A percentile compares a stretch with the other conserved stretches of the same genome.
Evolutionary conservation across 331 rosid species (phyloP).

Genomic region (Ulmus americana): DNA sequence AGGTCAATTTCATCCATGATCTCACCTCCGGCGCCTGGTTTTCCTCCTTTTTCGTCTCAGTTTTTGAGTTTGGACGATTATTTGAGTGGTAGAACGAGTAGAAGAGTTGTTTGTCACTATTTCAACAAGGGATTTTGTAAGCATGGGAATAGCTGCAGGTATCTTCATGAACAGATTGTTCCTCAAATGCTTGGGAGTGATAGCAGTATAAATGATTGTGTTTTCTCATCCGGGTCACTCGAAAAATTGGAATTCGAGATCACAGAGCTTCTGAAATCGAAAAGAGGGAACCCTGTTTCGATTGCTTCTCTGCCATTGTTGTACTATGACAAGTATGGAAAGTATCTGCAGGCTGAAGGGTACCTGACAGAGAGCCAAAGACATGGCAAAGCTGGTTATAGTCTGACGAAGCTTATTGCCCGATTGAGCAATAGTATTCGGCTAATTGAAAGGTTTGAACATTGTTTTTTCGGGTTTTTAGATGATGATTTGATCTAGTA

Average conservation of each 20-base stretch:
- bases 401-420: constrained; percentile 76
- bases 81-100: constrained; percentile 29
- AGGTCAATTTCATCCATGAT: constrained; percentile 29
- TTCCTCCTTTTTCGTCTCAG: constrained; percentile 29
- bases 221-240: constrained; percentile 45
- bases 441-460: constrained; percentile 56
- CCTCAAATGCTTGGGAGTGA: constrained; percentile 41
- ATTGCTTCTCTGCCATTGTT: constrained; percentile 77
- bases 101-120: constrained; percentile 54
- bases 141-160: constrained; percentile 75
- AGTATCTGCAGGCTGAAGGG: constrained; percentile 71
- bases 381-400: constrained; percentile 85
- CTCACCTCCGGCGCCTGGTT: constrained; percentile 27
- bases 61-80: constrained; percentile 39
- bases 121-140: constrained; percentile 70
- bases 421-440: constrained; percentile 50
- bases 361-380: constrained; percentile 90
- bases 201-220: constrained; percentile 36
- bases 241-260: constrained; percentile 71
- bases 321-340: constrained; percentile 65
- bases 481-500: background rate
- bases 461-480: background rate
- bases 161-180: constrained; percentile 43
- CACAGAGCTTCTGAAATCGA: constrained; percentile 51
- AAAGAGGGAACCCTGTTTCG: constrained; percentile 62